phyloP scores from a whole-genome alignment of 2,329 filamentous ascomycete genomes.

The Xylogone sp. region DNA sequence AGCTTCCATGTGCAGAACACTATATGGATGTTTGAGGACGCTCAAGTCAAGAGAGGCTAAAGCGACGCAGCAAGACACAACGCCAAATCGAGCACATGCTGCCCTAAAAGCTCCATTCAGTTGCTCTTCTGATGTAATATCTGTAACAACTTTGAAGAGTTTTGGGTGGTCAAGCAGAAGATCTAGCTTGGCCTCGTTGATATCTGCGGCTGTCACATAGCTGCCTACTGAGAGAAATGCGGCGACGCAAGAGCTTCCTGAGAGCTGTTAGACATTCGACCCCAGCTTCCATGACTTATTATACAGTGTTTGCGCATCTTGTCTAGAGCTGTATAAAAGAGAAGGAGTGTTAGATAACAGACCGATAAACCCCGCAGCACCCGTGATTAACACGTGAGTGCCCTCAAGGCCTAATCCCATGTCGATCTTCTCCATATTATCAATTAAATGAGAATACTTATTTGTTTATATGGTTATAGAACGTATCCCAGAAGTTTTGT shows the following conservation, averaged over 20 bases:
- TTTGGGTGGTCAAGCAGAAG: conserved; percentile 6
- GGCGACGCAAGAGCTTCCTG: conserved; percentile 9
- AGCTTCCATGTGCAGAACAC: conserved; percentile 36
- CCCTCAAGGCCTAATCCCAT: conserved; percentile 7
- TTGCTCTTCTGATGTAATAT: conserved; percentile 27
- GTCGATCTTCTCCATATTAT: background rate
- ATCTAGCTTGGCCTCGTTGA: conserved; percentile 14
- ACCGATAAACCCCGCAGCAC: conserved; percentile 20
- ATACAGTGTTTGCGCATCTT: no score
- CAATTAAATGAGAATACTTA: no score
- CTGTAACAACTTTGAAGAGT: conserved; percentile 30
- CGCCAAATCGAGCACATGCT: conserved; percentile 25
- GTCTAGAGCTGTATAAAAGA: no score
- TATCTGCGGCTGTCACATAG: conserved; percentile 34
- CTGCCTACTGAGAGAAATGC: conserved; percentile 36
- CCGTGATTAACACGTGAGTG: conserved; percentile 19
- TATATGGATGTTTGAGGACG: conserved; percentile 33
- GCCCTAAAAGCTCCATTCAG: conserved; percentile 26
- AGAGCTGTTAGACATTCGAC: background rate
- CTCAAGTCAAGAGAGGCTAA: conserved; percentile 40
- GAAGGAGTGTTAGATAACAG: background rate
- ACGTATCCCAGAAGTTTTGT: no score
- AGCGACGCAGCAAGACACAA: conserved; percentile 35
- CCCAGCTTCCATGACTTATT: no score
- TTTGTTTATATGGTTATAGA: no score